These are phyloP conservation scores for Protea cynaroides DNA, from an alignment of 164 flowering plant species.

Conservation along the genomic window DNA sequence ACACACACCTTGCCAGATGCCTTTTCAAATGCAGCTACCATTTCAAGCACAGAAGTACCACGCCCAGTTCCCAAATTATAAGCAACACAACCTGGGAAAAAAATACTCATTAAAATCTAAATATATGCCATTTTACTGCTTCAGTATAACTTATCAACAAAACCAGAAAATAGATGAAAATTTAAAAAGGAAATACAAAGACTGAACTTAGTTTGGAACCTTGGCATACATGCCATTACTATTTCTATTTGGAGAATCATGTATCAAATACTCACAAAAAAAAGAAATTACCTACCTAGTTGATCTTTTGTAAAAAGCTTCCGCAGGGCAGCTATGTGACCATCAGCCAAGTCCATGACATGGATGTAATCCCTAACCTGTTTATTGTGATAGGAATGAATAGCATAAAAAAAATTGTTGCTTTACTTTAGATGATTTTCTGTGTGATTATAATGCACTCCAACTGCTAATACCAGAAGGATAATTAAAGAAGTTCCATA, in stretches of 20 bases:
- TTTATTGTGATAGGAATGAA: constrained; percentile 4
- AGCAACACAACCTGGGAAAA: constrained; percentile 41
- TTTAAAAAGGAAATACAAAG: too few species aligned
- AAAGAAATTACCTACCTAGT: constrained; percentile 36
- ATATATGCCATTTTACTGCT: too few species aligned
- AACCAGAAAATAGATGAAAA: too few species aligned
- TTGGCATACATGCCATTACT: too few species aligned
- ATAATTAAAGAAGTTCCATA: too few species aligned
- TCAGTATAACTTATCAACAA: too few species aligned
- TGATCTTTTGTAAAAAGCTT: constrained; percentile 33
- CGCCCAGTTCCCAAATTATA: constrained; percentile 51
- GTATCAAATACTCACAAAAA: too few species aligned
- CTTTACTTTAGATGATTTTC: too few species aligned
- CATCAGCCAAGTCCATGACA: constrained; percentile 65
- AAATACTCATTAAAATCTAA: background rate
- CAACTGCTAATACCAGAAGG: too few species aligned
- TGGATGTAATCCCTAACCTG: constrained; percentile 68
- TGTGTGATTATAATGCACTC: too few species aligned
- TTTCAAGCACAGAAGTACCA: constrained; percentile 48
- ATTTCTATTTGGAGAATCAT: too few species aligned
- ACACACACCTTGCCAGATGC: constrained; percentile 53
- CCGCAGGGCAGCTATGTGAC: constrained; percentile 51
- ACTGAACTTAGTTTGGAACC: too few species aligned
- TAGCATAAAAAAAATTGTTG: background rate
- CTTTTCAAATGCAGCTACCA: constrained; percentile 52